A percentile compares a stretch with the other conserved stretches of the same genome.
Conservation (phyloP, 257 asterid genomes). For the Nicotiana knightiana region DNA sequence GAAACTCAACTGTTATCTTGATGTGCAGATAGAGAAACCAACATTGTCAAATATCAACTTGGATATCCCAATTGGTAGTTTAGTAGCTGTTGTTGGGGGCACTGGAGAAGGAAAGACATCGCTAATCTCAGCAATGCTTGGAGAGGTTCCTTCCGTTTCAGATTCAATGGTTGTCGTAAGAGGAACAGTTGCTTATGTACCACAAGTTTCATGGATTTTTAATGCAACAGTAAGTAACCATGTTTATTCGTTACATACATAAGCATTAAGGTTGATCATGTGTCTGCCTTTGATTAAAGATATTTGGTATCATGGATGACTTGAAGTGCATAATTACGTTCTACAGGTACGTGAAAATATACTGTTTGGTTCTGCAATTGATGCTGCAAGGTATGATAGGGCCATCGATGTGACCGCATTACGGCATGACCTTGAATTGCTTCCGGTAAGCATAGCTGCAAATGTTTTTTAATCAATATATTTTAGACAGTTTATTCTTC, state of each 20-base stretch:
- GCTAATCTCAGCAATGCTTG: slow-evolving; percentile 94
- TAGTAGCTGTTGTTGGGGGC: slow-evolving; percentile 88
- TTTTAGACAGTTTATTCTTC: neutral
- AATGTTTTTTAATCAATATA: neutral
- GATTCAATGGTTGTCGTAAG: slow-evolving; percentile 63
- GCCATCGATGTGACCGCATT: slow-evolving; percentile 70
- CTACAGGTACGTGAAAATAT: slow-evolving; percentile 88
- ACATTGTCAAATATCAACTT: slow-evolving; percentile 75
- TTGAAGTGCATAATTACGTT: slow-evolving; percentile 15
- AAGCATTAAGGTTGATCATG: neutral
- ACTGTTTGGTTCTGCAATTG: slow-evolving; percentile 71
- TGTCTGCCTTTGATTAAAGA: neutral
- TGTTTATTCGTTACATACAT: neutral
- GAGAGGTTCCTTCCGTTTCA: slow-evolving; percentile 78
- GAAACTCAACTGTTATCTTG: neutral
- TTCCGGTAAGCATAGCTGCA: slow-evolving; percentile 51
- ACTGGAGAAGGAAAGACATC: slow-evolving; percentile 99
- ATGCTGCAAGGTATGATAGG: slow-evolving; percentile 56
- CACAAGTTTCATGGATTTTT: slow-evolving; percentile 98
- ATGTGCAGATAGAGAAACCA: slow-evolving; percentile 61
- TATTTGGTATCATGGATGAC: neutral
- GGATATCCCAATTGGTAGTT: slow-evolving; percentile 83
- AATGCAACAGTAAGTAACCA: slow-evolving; percentile 77
- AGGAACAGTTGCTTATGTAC: slow-evolving; percentile 91
- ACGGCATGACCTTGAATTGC: slow-evolving; percentile 83